Evolutionary conservation across 2,329 filamentous ascomycete species (phyloP).

Genomic region (Alternaria tenuissima): DNA sequence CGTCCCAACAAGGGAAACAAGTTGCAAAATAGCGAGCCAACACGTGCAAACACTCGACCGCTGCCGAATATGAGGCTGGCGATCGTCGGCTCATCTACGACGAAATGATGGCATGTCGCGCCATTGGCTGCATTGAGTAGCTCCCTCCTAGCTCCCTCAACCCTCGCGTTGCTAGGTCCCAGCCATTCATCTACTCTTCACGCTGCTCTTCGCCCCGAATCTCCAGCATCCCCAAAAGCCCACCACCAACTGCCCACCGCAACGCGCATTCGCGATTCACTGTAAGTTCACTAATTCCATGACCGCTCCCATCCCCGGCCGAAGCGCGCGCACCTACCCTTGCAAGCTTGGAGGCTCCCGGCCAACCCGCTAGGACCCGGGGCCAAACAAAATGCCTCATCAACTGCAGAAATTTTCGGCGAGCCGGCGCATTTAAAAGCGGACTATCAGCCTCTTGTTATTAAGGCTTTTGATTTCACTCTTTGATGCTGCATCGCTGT

Average conservation of each 20-base stretch:
- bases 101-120: slow-evolving; percentile 14
- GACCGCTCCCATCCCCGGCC: slow-evolving; percentile 28
- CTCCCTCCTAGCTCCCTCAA: slow-evolving; percentile 19
- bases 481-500: slow-evolving; percentile 42
- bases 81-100: slow-evolving; percentile 10
- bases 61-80: slow-evolving; percentile 2
- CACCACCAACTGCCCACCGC: slow-evolving; percentile 2
- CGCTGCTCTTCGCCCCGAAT: slow-evolving; percentile 9
- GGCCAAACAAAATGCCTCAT: slow-evolving; percentile 50
- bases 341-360: slow-evolving; percentile 33
- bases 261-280: slow-evolving; percentile 25
- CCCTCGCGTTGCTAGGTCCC: slow-evolving; percentile 16
- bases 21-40: not conserved
- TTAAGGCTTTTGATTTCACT: slow-evolving; percentile 24
- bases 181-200: slow-evolving; percentile 15
- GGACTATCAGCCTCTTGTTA: slow-evolving; percentile 27
- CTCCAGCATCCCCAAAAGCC: slow-evolving; percentile 10
- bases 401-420: slow-evolving; percentile 46
- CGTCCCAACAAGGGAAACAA: not conserved
- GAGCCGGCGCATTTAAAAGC: slow-evolving; percentile 42
- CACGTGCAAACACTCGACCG: not conserved
- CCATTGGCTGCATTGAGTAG: slow-evolving; percentile 21
- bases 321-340: slow-evolving; percentile 30
- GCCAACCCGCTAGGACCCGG: slow-evolving; percentile 40
- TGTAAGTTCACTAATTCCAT: slow-evolving; percentile 37